A percentile compares a stretch with the other conserved stretches of the same genome.
Conservation (phyloP, 768 basidiomycete species). For the Solioccasus polychromus region DNA sequence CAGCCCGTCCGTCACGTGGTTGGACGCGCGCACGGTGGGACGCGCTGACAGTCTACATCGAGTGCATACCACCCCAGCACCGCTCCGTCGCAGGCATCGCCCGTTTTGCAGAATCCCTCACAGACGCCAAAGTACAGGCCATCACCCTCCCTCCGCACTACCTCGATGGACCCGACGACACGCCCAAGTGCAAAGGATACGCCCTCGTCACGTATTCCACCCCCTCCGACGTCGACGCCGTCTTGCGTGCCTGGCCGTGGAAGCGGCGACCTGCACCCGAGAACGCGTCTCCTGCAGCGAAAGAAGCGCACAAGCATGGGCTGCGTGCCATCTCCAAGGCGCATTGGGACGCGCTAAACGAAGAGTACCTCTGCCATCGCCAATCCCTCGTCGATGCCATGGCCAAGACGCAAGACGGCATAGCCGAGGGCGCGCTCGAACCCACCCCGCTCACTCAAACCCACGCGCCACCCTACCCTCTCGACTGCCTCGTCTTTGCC, state of each 20-base stretch:
- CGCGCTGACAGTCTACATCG: constrained; percentile 62
- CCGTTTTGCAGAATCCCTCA: constrained; percentile 43
- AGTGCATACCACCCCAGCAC: constrained; percentile 60
- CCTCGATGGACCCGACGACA: constrained; percentile 52
- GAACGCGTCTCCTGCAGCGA: constrained; percentile 7
- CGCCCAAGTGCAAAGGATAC: constrained; percentile 70
- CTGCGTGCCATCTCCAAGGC: constrained; percentile 55
- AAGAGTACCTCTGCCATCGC: constrained; percentile 68
- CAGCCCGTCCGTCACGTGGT: constrained; percentile 21
- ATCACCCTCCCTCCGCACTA: constrained; percentile 62
- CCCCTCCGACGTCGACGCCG: constrained; percentile 35
- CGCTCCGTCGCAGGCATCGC: constrained; percentile 50
- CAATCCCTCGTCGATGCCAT: constrained; percentile 50
- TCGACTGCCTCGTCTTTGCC: constrained; percentile 65
- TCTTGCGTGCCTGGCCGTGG: constrained; percentile 67
- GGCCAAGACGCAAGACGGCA: constrained; percentile 11
- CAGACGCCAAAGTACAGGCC: constrained; percentile 41
- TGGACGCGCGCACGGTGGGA: constrained; percentile 56
- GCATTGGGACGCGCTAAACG: constrained; percentile 61
- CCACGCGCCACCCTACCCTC: constrained; percentile 48
- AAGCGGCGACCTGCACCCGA: constrained; percentile 15
- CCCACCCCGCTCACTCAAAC: neutral
- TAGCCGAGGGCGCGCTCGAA: neutral
- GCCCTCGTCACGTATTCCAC: constrained; percentile 60
- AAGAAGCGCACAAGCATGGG: constrained; percentile 56